Evolutionary conservation across 192 early-diverging fungal genomes (phyloP).

Genomic region (Phycomyces blakesleeanus): DNA sequence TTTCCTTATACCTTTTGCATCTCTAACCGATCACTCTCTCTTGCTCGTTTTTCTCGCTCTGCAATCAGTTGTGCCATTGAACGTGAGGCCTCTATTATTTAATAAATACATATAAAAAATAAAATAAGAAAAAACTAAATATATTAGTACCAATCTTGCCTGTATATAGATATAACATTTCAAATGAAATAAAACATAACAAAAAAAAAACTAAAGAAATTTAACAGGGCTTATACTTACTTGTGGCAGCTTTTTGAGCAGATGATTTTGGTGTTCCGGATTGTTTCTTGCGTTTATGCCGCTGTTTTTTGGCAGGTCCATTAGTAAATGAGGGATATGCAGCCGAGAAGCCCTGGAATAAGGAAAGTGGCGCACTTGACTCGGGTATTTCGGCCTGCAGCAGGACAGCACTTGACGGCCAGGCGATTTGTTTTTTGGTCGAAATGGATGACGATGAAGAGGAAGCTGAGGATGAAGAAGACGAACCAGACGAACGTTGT

Average conservation of each 20-base stretch:
- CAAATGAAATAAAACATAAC: no score
- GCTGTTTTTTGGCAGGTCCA: background rate
- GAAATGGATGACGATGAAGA: background rate
- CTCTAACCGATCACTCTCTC: constrained; percentile 49
- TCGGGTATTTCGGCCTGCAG: constrained; percentile 51
- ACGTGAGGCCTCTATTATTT: background rate
- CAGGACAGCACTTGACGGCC: constrained; percentile 36
- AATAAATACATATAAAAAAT: no score
- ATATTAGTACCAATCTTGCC: background rate
- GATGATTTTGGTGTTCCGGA: constrained; percentile 2
- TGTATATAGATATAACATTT: no score
- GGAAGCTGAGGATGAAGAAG: no score
- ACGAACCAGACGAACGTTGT: no score
- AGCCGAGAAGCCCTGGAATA: constrained; percentile 54
- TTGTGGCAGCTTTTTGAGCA: background rate
- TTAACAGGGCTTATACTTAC: no score
- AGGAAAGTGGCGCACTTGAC: constrained; percentile 44
- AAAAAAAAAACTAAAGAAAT: no score
- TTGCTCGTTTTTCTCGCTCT: constrained; percentile 46
- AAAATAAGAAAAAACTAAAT: background rate
- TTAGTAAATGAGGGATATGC: constrained; percentile 43
- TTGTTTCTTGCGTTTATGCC: constrained; percentile 16
- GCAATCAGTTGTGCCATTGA: constrained; percentile 43
- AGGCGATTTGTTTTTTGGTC: background rate
- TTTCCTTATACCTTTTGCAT: constrained; percentile 52